phyloP scores from a whole-genome alignment of 345 rosid genomes.

The Aquilaria sinensis region DNA sequence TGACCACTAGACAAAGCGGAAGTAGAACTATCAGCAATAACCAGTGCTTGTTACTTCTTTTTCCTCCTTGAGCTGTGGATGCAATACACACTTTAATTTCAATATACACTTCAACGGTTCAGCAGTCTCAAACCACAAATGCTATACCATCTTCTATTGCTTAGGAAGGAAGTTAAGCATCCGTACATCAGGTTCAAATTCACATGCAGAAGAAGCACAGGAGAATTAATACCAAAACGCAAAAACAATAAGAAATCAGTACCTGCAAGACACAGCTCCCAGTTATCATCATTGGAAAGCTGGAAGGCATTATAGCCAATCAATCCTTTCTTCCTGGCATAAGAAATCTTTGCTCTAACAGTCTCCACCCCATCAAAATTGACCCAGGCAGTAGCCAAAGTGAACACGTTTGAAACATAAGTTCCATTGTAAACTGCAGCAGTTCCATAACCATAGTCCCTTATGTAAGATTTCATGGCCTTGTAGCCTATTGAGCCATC shows the following conservation, averaged over 20 bases:
- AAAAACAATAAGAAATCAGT: neutral
- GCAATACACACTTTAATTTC: too few species aligned
- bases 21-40: constrained; percentile 14
- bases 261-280: constrained; percentile 32
- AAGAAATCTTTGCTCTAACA: constrained; percentile 25
- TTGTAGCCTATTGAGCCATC: constrained; percentile 23
- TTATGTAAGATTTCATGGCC: constrained; percentile 15
- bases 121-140: too few species aligned
- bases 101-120: too few species aligned
- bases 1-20: constrained; percentile 17
- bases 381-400: constrained; percentile 22
- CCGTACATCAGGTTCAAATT: too few species aligned
- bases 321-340: constrained; percentile 27
- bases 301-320: constrained; percentile 33
- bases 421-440: constrained; percentile 21
- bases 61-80: neutral
- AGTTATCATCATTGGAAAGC: constrained; percentile 30
- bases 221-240: too few species aligned
- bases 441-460: constrained; percentile 20
- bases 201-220: too few species aligned
- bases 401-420: constrained; percentile 25
- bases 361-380: constrained; percentile 35
- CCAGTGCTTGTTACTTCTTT: neutral
- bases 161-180: too few species aligned
- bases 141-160: too few species aligned